Conservation (phyloP, 495 filamentous ascomycete species). For the Astrocystis sublimbata region DNA sequence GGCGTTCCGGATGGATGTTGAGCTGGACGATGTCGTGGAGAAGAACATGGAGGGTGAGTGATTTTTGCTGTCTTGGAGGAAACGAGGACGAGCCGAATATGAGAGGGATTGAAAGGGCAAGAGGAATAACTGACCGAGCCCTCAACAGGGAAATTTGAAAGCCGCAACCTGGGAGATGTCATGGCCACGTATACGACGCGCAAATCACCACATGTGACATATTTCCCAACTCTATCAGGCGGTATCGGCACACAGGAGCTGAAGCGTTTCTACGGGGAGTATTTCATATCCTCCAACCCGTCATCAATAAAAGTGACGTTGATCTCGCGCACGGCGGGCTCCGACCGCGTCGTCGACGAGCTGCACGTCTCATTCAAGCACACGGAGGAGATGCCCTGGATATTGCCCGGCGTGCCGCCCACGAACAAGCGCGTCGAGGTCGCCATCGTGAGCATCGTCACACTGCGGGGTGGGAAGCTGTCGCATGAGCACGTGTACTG, state of each 20-base stretch:
- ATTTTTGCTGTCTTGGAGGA: neutral
- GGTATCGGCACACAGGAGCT: slow-evolving; percentile 65
- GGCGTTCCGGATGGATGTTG: slow-evolving; percentile 60
- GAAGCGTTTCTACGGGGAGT: slow-evolving; percentile 65
- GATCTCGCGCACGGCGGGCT: slow-evolving; percentile 60
- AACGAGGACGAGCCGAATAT: neutral
- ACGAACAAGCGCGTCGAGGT: slow-evolving; percentile 47
- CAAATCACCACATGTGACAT: slow-evolving; percentile 55
- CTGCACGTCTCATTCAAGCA: slow-evolving; percentile 60
- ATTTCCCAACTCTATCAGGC: slow-evolving; percentile 55
- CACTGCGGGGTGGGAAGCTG: slow-evolving; percentile 61
- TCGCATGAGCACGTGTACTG: slow-evolving; percentile 75
- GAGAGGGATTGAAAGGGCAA: neutral
- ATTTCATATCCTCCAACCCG: slow-evolving; percentile 64
- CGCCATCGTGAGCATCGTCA: slow-evolving; percentile 45
- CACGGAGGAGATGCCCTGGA: slow-evolving; percentile 67
- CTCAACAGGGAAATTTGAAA: slow-evolving; percentile 50
- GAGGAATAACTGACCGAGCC: neutral
- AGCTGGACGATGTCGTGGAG: slow-evolving; percentile 62
- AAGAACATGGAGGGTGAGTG: slow-evolving; percentile 57
- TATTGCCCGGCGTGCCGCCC: slow-evolving; percentile 67
- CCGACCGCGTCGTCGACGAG: slow-evolving; percentile 48
- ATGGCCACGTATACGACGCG: slow-evolving; percentile 55
- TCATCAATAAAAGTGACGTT: slow-evolving; percentile 62
- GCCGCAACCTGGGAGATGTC: slow-evolving; percentile 44